phyloP scores from a whole-genome alignment of 202 grass and related monocot species.

The Digitaria exilis region DNA sequence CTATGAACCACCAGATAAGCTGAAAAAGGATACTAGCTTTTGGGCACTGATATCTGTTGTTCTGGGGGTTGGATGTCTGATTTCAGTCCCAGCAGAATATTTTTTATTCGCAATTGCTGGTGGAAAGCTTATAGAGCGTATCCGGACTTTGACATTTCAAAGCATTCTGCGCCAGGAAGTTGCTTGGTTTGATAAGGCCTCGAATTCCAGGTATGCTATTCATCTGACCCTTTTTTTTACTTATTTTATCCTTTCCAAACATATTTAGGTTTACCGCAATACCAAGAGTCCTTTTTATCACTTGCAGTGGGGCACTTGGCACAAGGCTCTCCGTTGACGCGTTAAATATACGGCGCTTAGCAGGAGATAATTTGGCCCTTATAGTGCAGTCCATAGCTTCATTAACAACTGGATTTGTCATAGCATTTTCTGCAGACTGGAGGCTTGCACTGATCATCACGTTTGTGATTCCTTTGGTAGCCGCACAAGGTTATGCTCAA shows the following conservation, averaged over 20 bases:
- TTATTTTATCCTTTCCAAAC: neutral
- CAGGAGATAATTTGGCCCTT: conserved; percentile 78
- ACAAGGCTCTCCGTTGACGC: conserved; percentile 86
- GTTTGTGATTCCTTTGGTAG: conserved; percentile 83
- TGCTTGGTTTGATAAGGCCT: conserved; percentile 77
- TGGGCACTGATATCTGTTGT: conserved; percentile 65
- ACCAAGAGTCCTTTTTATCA: conserved; percentile 3
- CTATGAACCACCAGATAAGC: conserved; percentile 60
- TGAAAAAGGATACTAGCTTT: conserved; percentile 68
- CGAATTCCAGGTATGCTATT: conserved; percentile 69
- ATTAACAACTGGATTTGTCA: conserved; percentile 67
- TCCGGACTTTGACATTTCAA: conserved; percentile 62
- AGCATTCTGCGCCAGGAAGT: conserved; percentile 74
- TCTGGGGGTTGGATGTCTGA: conserved; percentile 47
- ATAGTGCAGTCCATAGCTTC: conserved; percentile 68
- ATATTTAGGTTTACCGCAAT: neutral
- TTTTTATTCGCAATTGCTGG: conserved; percentile 82
- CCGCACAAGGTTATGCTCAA: conserved; percentile 62
- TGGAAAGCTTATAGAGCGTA: conserved; percentile 74
- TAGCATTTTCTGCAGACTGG: conserved; percentile 79
- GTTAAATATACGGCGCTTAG: conserved; percentile 72
- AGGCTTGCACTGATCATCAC: conserved; percentile 75
- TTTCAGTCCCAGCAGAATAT: conserved; percentile 54
- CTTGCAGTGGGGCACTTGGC: conserved; percentile 78
- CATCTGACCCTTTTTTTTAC: conserved; percentile 13